These are phyloP conservation scores for Akanthomyces lecanii DNA, from an alignment of 2,329 filamentous ascomycete species.

Conservation along the genomic window DNA sequence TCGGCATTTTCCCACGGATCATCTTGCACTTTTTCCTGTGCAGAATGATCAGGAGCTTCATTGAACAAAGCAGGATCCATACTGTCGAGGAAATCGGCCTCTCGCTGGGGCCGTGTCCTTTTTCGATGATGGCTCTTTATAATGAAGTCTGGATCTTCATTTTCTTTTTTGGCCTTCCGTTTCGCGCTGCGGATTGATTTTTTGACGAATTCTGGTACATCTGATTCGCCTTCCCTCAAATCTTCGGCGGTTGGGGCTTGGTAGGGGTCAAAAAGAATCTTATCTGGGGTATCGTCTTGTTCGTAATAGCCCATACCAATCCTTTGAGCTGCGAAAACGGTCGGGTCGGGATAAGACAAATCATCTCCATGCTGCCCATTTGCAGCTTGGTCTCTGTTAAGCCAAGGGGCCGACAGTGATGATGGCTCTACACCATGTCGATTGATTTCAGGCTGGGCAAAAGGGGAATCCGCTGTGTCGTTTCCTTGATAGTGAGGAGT, in stretches of 20 bases:
- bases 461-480: background rate
- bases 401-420: slow-evolving; percentile 4
- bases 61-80: slow-evolving; percentile 53
- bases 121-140: slow-evolving; percentile 43
- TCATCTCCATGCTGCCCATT: slow-evolving; percentile 26
- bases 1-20: slow-evolving; percentile 5
- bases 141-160: slow-evolving; percentile 52
- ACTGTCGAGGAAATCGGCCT: slow-evolving; percentile 33
- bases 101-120: slow-evolving; percentile 22
- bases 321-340: slow-evolving; percentile 42
- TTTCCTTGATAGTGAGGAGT: background rate
- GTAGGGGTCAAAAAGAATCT: slow-evolving; percentile 57
- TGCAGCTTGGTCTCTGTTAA: background rate
- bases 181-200: slow-evolving; percentile 52
- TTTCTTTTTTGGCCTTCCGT: slow-evolving; percentile 48
- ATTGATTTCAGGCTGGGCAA: background rate
- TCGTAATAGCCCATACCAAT: slow-evolving; percentile 60
- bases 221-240: slow-evolving; percentile 39
- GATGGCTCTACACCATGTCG: background rate
- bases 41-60: slow-evolving; percentile 17
- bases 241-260: slow-evolving; percentile 47
- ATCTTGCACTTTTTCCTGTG: slow-evolving; percentile 22
- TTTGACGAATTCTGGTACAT: slow-evolving; percentile 51
- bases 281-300: slow-evolving; percentile 53
- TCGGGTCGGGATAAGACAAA: slow-evolving; percentile 46